Evolutionary conservation across 2,329 filamentous ascomycete genomes (phyloP).

Genomic region (Xylariaceae sp.): DNA sequence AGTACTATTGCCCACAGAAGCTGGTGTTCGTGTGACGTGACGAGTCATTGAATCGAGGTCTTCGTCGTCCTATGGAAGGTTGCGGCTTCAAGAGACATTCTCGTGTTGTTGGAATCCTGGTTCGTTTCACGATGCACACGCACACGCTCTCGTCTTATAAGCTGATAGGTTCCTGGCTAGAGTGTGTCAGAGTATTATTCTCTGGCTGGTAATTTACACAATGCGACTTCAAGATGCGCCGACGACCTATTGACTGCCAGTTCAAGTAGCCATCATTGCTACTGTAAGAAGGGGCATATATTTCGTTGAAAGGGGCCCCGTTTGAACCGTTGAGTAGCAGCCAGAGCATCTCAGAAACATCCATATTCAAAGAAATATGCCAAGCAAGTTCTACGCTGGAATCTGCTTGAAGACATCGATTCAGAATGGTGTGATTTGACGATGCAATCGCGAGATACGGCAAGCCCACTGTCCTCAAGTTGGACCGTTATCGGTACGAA

Average conservation of each 20-base stretch:
- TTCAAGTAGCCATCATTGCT: background rate
- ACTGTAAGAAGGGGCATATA: no score
- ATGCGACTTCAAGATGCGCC: background rate
- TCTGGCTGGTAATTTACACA: background rate
- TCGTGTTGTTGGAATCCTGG: background rate
- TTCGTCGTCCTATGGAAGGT: background rate
- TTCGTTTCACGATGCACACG: background rate
- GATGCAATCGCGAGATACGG: background rate
- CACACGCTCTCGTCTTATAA: background rate
- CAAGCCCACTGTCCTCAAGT: background rate
- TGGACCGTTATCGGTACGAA: background rate
- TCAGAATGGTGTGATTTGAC: background rate
- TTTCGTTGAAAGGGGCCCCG: no score
- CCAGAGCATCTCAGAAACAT: no score
- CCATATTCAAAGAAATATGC: no score
- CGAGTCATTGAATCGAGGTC: background rate
- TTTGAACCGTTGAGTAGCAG: no score
- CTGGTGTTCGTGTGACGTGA: constrained; percentile 16
- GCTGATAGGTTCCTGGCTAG: no score
- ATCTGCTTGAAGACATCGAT: background rate
- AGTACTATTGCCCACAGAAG: background rate
- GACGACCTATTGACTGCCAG: background rate
- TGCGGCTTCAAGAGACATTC: background rate
- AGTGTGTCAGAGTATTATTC: background rate
- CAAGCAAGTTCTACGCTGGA: background rate